Evolutionary conservation across 2,329 filamentous ascomycete genomes (phyloP).

Genomic region (Pezicula rhizophila): DNA sequence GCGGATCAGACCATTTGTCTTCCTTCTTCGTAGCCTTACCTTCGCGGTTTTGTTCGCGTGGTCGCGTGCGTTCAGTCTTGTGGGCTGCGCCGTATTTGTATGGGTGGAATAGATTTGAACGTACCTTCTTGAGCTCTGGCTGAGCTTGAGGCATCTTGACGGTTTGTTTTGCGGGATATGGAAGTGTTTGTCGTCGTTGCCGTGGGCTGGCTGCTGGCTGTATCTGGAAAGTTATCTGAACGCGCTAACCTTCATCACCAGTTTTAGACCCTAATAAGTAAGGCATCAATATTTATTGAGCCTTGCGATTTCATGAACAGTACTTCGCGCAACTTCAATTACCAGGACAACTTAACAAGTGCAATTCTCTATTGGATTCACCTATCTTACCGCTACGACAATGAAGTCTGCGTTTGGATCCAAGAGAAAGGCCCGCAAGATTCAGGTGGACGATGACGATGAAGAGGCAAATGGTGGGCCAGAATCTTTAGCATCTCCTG

Average conservation of each 20-base stretch:
- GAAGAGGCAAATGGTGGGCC: slow-evolving; percentile 31
- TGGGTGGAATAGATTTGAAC: slow-evolving; percentile 14
- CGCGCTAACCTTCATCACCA: slow-evolving; percentile 2
- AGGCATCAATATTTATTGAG: too few species aligned
- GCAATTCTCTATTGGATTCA: slow-evolving; percentile 4
- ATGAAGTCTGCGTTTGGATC: slow-evolving; percentile 38
- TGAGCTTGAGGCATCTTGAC: slow-evolving; percentile 89
- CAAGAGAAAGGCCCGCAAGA: slow-evolving; percentile 69
- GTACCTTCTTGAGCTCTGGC: slow-evolving; percentile 96
- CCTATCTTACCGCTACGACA: slow-evolving; percentile 1
- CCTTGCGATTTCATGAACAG: too few species aligned
- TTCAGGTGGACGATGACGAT: slow-evolving; percentile 64
- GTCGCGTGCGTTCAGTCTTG: slow-evolving; percentile 9
- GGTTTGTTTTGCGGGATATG: slow-evolving; percentile 15
- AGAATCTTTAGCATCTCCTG: slow-evolving; percentile 8
- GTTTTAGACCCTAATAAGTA: too few species aligned
- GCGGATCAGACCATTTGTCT: slow-evolving; percentile 41
- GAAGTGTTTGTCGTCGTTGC: slow-evolving; percentile 9
- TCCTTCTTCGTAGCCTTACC: slow-evolving; percentile 52
- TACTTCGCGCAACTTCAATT: too few species aligned
- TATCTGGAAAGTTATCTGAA: slow-evolving; percentile 5
- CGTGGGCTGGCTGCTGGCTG: not conserved
- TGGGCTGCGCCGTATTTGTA: slow-evolving; percentile 2
- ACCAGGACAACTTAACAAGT: too few species aligned
- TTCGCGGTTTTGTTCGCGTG: slow-evolving; percentile 7